Percentiles rank a stretch among this genome's conserved stretches.
These are phyloP conservation scores for Ceratobasidium sp. DNA, from an alignment of 1,284 basidiomycete genomes.

Conservation along the genomic window DNA sequence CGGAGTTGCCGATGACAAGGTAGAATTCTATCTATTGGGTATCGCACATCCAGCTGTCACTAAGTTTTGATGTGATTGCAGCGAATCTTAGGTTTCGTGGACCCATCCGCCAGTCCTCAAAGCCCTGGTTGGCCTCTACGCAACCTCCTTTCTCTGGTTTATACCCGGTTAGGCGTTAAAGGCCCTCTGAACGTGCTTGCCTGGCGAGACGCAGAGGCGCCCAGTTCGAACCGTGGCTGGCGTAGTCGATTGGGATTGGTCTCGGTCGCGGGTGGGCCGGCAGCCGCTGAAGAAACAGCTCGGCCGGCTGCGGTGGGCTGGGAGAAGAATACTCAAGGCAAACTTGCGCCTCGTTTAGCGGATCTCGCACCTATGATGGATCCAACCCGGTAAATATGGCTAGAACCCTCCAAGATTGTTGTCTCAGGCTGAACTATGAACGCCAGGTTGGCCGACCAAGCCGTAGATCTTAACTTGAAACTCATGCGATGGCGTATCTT, in stretches of 20 bases:
- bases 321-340: conserved; percentile 90
- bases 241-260: conserved; percentile 72
- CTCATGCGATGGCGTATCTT: conserved; percentile 98
- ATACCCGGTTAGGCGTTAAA: conserved; percentile 53
- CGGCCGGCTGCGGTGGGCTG: conserved; percentile 85
- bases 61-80: conserved; percentile 52
- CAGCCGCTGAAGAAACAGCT: conserved; percentile 46
- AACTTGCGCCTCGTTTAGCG: conserved; percentile 87
- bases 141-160: conserved; percentile 75
- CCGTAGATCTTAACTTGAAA: conserved; percentile 96
- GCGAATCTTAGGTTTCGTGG: conserved; percentile 80
- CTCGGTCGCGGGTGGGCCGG: conserved; percentile 52
- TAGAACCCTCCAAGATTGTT: not conserved
- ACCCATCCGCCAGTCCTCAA: conserved; percentile 81
- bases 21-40: conserved; percentile 50
- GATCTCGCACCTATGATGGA: conserved; percentile 98
- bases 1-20: conserved; percentile 57
- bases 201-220: conserved; percentile 73
- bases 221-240: conserved; percentile 59
- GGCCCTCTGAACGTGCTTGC: conserved; percentile 72
- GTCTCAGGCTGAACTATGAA: not conserved
- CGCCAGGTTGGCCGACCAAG: conserved; percentile 89
- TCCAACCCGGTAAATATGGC: conserved; percentile 68
- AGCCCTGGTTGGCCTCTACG: conserved; percentile 96
- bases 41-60: not conserved